Base-by-base conservation (phyloP, 2,329 filamentous ascomycete species). In the Cercospora zeae-maydis region DNA sequence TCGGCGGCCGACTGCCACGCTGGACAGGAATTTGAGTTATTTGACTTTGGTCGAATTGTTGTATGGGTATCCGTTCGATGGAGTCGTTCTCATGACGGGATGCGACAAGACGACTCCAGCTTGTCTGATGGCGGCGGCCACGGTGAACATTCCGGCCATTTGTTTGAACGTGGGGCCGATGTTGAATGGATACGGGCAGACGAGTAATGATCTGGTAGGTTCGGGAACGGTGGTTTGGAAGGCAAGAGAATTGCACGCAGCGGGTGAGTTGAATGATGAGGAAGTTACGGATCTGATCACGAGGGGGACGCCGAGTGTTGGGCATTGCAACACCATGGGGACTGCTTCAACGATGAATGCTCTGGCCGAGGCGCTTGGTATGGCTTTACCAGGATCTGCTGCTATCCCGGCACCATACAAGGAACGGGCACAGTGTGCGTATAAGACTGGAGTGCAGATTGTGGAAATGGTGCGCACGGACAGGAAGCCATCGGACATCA, bases 401-500 rank as follows among this genome's bases (percentile, higher is more conserved):
- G 65, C 68, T 1, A 73, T 73, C 36, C 72, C 72, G 14, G 72
- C 72, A 1, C 71, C 72, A 7, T 73, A 74, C 49, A 60, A 66
- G 9, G 71, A 73, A 51, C 60, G 72, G 31, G 67, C 68, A n/a
- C 72, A 74, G 47, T 69, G 68, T 49, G 72, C 71, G 1, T 74
- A 74, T 58, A 66, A 63, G 47, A 73, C 72, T 7, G 72, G 72
- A 9, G 33, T 71, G 36, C 70, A 73, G 34, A 73, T 74, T 53
- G 71, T 74, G 10, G 71, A 74, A 49, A 72, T 73, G 71, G 70
- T 74, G 19, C 65, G 67, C 37, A 61, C 61, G 1, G 72, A 73
- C 36, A 62, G 70, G 2, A 74, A 73, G 63, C 83, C 83, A 2
- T 81, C 78, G 65, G 82, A 85, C 62, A 81, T 85, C 68, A 79